These are phyloP conservation scores for Phyllosticta capitalensis DNA, from an alignment of 2,329 filamentous ascomycete genomes.

Conservation along the genomic window DNA sequence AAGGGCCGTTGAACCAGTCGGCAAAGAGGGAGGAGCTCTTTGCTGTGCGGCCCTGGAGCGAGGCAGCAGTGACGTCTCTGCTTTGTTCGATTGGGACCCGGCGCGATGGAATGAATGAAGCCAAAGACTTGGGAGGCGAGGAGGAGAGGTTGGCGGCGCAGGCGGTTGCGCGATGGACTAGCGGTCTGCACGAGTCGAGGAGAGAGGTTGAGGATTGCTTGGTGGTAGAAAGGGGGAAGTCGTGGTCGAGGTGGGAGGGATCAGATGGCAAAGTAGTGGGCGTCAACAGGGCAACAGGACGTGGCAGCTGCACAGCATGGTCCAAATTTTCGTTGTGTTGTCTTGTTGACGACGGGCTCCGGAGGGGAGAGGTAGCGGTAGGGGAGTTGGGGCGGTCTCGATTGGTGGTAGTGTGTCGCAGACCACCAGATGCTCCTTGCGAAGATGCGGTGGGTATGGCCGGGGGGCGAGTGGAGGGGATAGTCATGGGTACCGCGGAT, in stretches of 20 bases:
- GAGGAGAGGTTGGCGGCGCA: constrained; percentile 21
- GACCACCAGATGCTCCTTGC: constrained; percentile 21
- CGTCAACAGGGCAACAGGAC: neutral
- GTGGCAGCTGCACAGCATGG: constrained; percentile 14
- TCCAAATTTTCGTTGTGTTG: neutral
- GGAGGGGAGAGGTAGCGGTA: constrained; percentile 5
- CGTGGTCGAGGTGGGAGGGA: constrained; percentile 10
- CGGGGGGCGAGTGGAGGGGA: neutral
- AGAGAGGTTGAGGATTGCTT: constrained; percentile 27
- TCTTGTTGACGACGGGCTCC: neutral
- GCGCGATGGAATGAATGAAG: constrained; percentile 30
- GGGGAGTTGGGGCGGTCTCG: neutral
- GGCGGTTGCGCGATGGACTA: constrained; percentile 24
- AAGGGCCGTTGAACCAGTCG: constrained; percentile 45
- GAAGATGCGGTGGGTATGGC: constrained; percentile 14
- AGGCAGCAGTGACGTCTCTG: constrained; percentile 6
- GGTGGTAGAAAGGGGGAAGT: constrained; percentile 21
- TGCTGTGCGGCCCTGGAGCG: constrained; percentile 5
- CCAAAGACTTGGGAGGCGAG: constrained; percentile 29
- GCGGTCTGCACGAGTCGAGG: constrained; percentile 27
- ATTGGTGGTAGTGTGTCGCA: constrained; percentile 13
- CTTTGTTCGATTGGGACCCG: constrained; percentile 7
- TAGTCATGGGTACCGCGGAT: neutral
- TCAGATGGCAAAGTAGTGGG: constrained; percentile 12
- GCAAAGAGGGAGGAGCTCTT: constrained; percentile 24